Evolutionary conservation across 2,329 filamentous ascomycete genomes (phyloP).

Genomic region (Trichothecium roseum): DNA sequence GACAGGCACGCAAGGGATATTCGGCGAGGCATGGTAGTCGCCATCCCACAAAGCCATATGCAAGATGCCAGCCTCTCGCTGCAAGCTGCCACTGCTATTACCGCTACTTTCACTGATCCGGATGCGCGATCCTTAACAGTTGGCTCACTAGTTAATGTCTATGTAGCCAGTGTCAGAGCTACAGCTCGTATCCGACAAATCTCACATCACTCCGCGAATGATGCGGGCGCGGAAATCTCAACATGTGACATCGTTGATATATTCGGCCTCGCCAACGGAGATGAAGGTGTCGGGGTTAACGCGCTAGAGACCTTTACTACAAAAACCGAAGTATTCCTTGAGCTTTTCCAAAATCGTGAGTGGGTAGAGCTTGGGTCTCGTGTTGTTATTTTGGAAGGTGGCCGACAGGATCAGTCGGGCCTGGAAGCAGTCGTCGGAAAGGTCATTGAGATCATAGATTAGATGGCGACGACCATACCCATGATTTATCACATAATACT

Average conservation of each 20-base stretch:
- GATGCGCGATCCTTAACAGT: constrained; percentile 53
- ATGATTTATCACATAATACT: too few species aligned
- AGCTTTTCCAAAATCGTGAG: constrained; percentile 58
- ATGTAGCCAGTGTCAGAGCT: constrained; percentile 77
- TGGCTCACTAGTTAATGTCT: constrained; percentile 68
- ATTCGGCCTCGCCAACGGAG: constrained; percentile 44
- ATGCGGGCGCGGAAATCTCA: constrained; percentile 13
- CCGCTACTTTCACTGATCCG: constrained; percentile 57
- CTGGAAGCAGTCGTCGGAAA: constrained; percentile 64
- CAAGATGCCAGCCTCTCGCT: constrained; percentile 44
- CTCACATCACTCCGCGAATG: constrained; percentile 14
- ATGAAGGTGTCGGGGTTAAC: constrained; percentile 22
- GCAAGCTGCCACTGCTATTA: constrained; percentile 57
- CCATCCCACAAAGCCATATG: constrained; percentile 50
- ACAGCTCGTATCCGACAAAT: constrained; percentile 63
- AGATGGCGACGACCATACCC: too few species aligned
- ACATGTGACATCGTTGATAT: constrained; percentile 40
- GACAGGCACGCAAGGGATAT: constrained; percentile 17
- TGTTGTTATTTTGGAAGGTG: constrained; percentile 62
- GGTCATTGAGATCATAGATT: constrained; percentile 52
- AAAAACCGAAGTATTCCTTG: constrained; percentile 50
- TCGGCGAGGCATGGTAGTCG: constrained; percentile 77
- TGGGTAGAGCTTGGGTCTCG: constrained; percentile 64
- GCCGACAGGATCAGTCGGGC: constrained; percentile 54
- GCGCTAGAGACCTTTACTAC: constrained; percentile 9